phyloP scores from a whole-genome alignment of 441 rosid species.

The Pelargonium australe region DNA sequence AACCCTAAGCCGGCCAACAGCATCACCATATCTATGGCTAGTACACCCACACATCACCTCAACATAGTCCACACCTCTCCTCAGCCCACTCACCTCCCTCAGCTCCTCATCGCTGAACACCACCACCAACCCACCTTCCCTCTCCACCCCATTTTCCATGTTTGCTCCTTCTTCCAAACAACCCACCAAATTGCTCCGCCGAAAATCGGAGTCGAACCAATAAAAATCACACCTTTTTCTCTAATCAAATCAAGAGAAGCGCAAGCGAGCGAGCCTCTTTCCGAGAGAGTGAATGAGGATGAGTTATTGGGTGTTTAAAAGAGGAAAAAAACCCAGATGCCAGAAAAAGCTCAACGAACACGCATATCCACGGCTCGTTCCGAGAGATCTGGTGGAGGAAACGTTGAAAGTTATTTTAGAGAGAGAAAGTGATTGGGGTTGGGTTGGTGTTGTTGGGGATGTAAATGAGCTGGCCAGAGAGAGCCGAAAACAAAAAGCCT shows the following conservation, averaged over 20 bases:
- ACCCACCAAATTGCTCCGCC: not conserved
- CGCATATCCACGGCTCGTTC: conserved; percentile 39
- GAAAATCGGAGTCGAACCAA: conserved; percentile 3
- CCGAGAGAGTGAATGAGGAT: not conserved
- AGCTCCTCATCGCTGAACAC: conserved; percentile 86
- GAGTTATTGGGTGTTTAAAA: conserved; percentile 29
- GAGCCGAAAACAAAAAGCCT: conserved; percentile 26
- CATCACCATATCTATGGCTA: conserved; percentile 94
- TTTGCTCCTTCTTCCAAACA: conserved; percentile 1
- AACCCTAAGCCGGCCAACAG: conserved; percentile 99
- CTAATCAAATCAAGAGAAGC: not conserved
- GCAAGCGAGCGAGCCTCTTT: not conserved
- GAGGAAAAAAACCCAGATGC: conserved; percentile 30
- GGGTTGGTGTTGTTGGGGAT: conserved; percentile 25
- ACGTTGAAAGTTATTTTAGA: conserved; percentile 34
- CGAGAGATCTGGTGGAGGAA: conserved; percentile 64
- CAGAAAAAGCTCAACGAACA: conserved; percentile 32
- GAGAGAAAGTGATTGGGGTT: conserved; percentile 15
- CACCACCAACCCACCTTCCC: conserved; percentile 50
- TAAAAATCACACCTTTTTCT: conserved; percentile 20
- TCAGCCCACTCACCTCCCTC: conserved; percentile 75
- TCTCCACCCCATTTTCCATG: conserved; percentile 53
- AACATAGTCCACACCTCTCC: conserved; percentile 54
- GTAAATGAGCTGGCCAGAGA: conserved; percentile 46
- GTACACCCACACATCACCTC: conserved; percentile 99